Evolutionary conservation across 2,329 filamentous ascomycete species (phyloP).

Genomic region (Colletotrichum sp.): DNA sequence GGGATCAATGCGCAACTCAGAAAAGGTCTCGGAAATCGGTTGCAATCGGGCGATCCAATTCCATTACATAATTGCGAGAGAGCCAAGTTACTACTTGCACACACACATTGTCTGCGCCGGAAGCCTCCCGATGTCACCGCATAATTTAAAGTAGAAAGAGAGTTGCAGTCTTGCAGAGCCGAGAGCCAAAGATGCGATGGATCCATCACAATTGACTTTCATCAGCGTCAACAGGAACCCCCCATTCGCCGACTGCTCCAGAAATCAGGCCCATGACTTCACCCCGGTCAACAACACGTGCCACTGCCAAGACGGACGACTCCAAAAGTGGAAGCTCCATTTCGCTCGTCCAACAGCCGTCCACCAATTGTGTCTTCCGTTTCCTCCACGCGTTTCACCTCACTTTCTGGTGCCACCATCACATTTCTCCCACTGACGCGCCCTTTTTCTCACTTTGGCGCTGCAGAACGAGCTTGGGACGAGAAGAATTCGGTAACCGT

Average conservation of each 20-base stretch:
- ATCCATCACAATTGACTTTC: background rate
- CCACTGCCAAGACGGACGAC: slow-evolving; percentile 12
- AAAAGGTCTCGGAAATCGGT: background rate
- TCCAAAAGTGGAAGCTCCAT: slow-evolving; percentile 5
- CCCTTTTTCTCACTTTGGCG: background rate
- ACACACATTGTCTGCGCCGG: background rate
- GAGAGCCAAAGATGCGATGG: background rate
- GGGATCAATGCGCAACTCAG: background rate
- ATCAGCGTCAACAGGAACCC: background rate
- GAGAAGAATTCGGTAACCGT: background rate
- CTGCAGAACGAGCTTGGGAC: background rate
- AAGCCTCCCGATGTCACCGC: background rate
- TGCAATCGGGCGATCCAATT: background rate
- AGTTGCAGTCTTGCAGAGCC: background rate
- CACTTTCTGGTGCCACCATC: background rate
- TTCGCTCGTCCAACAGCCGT: background rate
- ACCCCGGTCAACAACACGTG: background rate
- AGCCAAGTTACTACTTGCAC: background rate
- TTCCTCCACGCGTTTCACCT: slow-evolving; percentile 12
- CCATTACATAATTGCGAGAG: background rate
- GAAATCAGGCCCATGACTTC: background rate
- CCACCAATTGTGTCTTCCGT: background rate
- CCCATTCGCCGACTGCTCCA: background rate
- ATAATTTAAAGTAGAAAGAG: background rate
- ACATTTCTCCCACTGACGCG: background rate